A percentile compares a stretch with the other conserved stretches of the same genome.
phyloP scores from a whole-genome alignment of 345 rosid species.

The Rhizophora mangle region DNA sequence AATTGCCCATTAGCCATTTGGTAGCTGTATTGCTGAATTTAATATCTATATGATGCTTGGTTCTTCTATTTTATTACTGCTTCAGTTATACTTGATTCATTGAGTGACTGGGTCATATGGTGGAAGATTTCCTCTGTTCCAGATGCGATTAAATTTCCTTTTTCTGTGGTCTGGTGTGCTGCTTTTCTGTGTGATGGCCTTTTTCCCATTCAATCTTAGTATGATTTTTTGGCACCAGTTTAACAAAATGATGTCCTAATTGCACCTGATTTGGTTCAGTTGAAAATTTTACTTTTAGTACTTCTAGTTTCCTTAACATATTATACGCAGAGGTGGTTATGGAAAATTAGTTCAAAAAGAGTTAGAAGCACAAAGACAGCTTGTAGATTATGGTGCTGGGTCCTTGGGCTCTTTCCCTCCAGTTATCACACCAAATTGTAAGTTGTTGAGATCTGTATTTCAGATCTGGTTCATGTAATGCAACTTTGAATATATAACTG shows the following conservation, averaged over 20 bases:
- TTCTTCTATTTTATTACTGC: not conserved
- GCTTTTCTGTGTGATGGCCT: no score
- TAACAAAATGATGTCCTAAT: not conserved
- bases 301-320: slow-evolving; percentile 40
- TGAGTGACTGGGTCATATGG: not conserved
- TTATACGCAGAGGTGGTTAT: slow-evolving; percentile 94
- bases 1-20: not conserved
- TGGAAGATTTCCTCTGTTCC: not conserved
- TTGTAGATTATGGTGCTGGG: slow-evolving; percentile 93
- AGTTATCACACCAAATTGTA: slow-evolving; percentile 65
- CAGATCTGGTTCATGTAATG: not conserved
- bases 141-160: no score
- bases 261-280: not conserved
- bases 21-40: not conserved
- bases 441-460: slow-evolving; percentile 32
- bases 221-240: not conserved
- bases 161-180: no score
- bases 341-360: slow-evolving; percentile 92
- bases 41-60: not conserved
- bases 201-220: no score
- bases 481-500: not conserved
- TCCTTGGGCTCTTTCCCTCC: slow-evolving; percentile 73
- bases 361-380: slow-evolving; percentile 89
- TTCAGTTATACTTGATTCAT: not conserved
- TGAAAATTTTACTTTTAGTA: not conserved